Evolutionary conservation across 108 stramenopile genomes (phyloP).

Genomic region (Heterococcus sp.): DNA sequence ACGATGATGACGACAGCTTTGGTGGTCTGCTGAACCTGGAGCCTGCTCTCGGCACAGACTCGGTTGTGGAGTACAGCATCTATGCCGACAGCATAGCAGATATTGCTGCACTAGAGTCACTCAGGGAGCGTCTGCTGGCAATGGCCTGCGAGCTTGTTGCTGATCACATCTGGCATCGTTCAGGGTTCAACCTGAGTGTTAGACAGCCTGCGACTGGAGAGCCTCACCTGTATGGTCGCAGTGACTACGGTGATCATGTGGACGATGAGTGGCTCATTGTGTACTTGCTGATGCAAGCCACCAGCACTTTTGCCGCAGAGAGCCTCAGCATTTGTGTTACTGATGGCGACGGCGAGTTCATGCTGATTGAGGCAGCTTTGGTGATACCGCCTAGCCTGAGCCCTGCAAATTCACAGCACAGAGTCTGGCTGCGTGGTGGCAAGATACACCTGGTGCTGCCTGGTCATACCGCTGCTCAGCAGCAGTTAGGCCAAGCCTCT

Average conservation of each 20-base stretch:
- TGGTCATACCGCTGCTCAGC: not conserved
- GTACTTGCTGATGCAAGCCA: slow-evolving; percentile 19
- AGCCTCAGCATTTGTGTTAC: too few relatives aligned
- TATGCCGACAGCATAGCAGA: not conserved
- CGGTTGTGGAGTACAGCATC: not conserved
- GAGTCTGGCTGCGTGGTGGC: not conserved
- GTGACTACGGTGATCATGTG: slow-evolving; percentile 16
- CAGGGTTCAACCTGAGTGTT: slow-evolving; percentile 11
- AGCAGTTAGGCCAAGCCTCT: not conserved
- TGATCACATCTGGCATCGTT: slow-evolving; percentile 29
- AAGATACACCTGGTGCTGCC: not conserved
- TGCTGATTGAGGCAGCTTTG: slow-evolving; percentile 35
- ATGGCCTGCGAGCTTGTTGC: not conserved
- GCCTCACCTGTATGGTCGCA: slow-evolving; percentile 28
- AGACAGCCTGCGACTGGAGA: slow-evolving; percentile 4
- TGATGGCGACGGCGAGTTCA: slow-evolving; percentile 37
- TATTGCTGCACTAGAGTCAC: not conserved
- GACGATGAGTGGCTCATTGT: slow-evolving; percentile 42
- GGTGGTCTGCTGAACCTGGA: too few relatives aligned
- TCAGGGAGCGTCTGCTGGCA: not conserved
- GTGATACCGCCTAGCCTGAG: slow-evolving; percentile 32
- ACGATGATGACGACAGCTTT: too few relatives aligned
- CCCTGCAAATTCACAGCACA: slow-evolving; percentile 17
- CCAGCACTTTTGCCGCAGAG: slow-evolving; percentile 16
- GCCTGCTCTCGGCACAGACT: too few relatives aligned